Conservation (phyloP, 139 green algal genomes). For the Chlamydomonas eustigma region DNA sequence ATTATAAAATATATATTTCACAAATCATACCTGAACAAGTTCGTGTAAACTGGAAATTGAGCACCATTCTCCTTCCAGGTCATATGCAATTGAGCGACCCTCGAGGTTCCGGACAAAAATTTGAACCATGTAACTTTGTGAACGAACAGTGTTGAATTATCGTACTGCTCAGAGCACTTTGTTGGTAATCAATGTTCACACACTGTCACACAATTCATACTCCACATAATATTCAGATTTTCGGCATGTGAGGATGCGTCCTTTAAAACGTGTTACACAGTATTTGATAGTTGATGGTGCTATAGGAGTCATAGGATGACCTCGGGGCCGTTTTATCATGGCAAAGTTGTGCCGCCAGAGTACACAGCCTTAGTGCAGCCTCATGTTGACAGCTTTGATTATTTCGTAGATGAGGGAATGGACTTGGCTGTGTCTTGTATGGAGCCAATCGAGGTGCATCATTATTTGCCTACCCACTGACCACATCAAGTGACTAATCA, state of each 20-base stretch:
- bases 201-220: too few species aligned
- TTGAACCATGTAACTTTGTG: conserved; percentile 65
- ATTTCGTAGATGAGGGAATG: conserved; percentile 83
- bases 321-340: neutral
- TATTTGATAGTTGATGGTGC: too few species aligned
- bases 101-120: conserved; percentile 48
- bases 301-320: too few species aligned
- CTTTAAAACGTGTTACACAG: too few species aligned
- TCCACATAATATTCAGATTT: too few species aligned
- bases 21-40: neutral
- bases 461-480: too few species aligned
- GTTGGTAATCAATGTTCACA: too few species aligned
- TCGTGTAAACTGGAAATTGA: neutral
- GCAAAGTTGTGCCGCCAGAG: conserved; percentile 22
- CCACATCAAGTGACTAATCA: too few species aligned
- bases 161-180: too few species aligned
- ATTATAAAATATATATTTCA: neutral
- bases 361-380: conserved; percentile 62
- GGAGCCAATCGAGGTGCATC: conserved; percentile 70
- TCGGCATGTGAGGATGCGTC: too few species aligned
- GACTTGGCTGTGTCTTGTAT: conserved; percentile 58
- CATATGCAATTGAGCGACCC: conserved; percentile 20
- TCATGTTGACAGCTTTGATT: conserved; percentile 88
- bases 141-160: too few species aligned
- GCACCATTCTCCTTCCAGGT: conserved; percentile 16